Conservation (phyloP, 139 green algal species). For the Klebsormidium nitens region DNA sequence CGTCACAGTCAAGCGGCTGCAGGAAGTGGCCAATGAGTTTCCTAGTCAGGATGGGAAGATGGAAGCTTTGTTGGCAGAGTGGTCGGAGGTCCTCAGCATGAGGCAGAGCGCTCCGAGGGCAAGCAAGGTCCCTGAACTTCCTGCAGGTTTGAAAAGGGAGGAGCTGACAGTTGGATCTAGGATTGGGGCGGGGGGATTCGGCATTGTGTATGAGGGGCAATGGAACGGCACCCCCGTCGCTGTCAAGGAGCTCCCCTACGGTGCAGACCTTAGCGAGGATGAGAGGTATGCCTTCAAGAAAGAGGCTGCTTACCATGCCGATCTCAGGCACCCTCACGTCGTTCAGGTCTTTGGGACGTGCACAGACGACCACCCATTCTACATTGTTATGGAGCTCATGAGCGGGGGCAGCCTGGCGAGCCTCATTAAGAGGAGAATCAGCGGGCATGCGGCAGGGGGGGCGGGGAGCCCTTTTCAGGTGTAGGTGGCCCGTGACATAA, state of each 20-base stretch:
- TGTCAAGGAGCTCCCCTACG: background rate
- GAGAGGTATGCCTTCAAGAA: background rate
- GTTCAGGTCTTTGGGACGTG: background rate
- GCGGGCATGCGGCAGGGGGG: too few species aligned
- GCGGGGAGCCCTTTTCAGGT: background rate
- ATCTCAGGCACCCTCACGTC: background rate
- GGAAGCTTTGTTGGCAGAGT: too few species aligned
- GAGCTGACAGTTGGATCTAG: background rate
- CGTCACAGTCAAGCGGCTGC: too few species aligned
- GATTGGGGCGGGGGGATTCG: background rate
- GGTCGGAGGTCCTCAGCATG: too few species aligned
- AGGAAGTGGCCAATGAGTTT: too few species aligned
- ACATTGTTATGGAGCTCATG: background rate
- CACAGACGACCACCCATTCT: background rate
- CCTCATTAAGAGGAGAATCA: background rate
- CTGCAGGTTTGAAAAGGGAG: too few species aligned
- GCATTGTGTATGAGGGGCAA: background rate
- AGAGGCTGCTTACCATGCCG: background rate
- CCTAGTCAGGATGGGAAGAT: too few species aligned
- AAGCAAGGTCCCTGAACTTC: too few species aligned
- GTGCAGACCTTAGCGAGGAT: background rate
- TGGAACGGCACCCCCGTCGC: background rate
- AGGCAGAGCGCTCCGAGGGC: too few species aligned
- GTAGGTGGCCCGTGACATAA: background rate
- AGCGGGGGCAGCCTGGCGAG: background rate